These are phyloP conservation scores for Halophytophthora polymorphica DNA, from an alignment of 352 stramenopile genomes.

Conservation along the genomic window DNA sequence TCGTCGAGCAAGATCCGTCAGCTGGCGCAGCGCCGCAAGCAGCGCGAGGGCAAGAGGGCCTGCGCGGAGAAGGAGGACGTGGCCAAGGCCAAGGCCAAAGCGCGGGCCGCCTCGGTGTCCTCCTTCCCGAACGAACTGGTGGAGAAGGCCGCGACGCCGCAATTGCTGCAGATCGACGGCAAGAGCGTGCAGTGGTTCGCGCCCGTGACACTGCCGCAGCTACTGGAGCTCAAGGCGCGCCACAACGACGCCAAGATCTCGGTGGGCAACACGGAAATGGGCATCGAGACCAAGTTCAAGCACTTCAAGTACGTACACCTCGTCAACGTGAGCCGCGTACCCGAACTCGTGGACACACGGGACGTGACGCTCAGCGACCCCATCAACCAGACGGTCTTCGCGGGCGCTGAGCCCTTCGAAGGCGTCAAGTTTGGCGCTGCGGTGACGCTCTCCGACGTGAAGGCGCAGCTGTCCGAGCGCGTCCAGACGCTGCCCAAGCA, in stretches of 20 bases:
- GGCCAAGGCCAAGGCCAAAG: slow-evolving; percentile 13
- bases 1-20: slow-evolving; percentile 67
- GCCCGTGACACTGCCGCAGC: slow-evolving; percentile 84
- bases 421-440: slow-evolving; percentile 82
- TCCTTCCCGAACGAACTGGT: slow-evolving; percentile 66
- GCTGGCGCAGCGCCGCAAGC: slow-evolving; percentile 42
- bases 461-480: slow-evolving; percentile 47
- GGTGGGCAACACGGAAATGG: slow-evolving; percentile 96
- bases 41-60: slow-evolving; percentile 7
- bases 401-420: slow-evolving; percentile 37
- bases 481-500: slow-evolving; percentile 34
- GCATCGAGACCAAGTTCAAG: slow-evolving; percentile 96
- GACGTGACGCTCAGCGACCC: slow-evolving; percentile 31
- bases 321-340: slow-evolving; percentile 69
- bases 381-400: slow-evolving; percentile 52
- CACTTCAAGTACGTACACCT: slow-evolving; percentile 70
- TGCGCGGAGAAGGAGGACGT: slow-evolving; percentile 18
- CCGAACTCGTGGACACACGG: slow-evolving; percentile 50
- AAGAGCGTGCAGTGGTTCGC: slow-evolving; percentile 90
- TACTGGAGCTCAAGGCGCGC: slow-evolving; percentile 87
- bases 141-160: slow-evolving; percentile 42
- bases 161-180: slow-evolving; percentile 68
- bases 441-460: slow-evolving; percentile 71
- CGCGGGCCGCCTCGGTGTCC: slow-evolving; percentile 5
- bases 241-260: slow-evolving; percentile 90